Evolutionary conservation across 2,329 filamentous ascomycete genomes (phyloP), one percentile per base, ranked within the genome.

Genomic region (Exophiala viscosa): DNA sequence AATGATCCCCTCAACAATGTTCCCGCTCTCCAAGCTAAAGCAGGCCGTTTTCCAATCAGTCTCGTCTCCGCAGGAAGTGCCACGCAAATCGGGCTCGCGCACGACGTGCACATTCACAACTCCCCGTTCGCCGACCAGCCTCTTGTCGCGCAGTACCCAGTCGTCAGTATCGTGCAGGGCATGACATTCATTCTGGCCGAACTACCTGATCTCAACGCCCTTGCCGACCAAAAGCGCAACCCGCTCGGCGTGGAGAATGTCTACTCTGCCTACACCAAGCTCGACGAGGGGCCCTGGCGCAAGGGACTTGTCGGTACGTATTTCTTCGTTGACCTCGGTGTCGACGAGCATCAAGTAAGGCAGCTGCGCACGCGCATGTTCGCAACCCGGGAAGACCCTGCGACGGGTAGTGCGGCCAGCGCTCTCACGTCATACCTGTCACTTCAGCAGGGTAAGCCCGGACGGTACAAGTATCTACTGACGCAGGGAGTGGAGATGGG

Each of bases 401-500:
- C 80, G 0, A 84, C 82, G 0, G 85, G 84, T 0, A 83, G 80
- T 54, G 83, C 84, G 28, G 81, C 83, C 4, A 77, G 76, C 63
- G 78, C 78, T 6, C 66, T 87, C 58, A 71, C 73, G 15, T 70
- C 75, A 49, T 85, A 80, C 61, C 69, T 86, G 54, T 73, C 76
- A 4, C 63, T 79, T 41, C 65, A 66, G n/a, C 70, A 70, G 46
- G 65, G 65, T n/a, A 66, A 62, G 17, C 13, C 50, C 3, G 56
- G 53, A 2, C 23, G 46, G 17, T 83, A 79, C 57, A 70, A 75
- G 50, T 84, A 79, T 55, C 69, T 75, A 51, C 70, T 87, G 57
- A 79, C 78, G 49, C 84, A 87, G 70, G 84, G 84, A 1, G 81
- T 86, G 6, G 84, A 87, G 69, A 86, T 86, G 79, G 83, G 82